Percentiles rank a stretch among this genome's conserved stretches.
phyloP scores from a whole-genome alignment of 106 monocot species.

The Dendrobium officinale region DNA sequence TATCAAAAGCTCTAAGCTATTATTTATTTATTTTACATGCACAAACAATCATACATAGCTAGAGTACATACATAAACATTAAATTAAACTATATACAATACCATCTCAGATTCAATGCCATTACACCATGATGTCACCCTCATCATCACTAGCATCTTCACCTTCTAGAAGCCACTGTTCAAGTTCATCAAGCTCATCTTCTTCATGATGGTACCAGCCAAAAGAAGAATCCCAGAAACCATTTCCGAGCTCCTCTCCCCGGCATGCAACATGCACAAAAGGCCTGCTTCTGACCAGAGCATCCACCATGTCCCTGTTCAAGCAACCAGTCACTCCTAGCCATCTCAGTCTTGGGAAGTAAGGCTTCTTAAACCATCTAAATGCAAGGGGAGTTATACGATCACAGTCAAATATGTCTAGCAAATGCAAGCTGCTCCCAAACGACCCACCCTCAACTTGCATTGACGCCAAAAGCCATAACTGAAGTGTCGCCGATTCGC shows the following conservation, averaged over 20 bases:
- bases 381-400: slow-evolving; percentile 71
- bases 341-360: slow-evolving; percentile 88
- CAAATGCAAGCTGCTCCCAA: slow-evolving; percentile 71
- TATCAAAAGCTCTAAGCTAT: no score
- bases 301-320: slow-evolving; percentile 88
- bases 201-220: slow-evolving; percentile 56
- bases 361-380: slow-evolving; percentile 93
- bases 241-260: slow-evolving; percentile 75
- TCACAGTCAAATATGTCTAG: slow-evolving; percentile 73
- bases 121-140: slow-evolving; percentile 12
- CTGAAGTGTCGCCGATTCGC: slow-evolving; percentile 57
- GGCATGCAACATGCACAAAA: slow-evolving; percentile 60
- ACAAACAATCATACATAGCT: no score
- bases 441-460: slow-evolving; percentile 58
- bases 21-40: no score
- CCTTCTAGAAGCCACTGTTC: slow-evolving; percentile 79
- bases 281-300: slow-evolving; percentile 60
- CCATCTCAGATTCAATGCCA: neutral
- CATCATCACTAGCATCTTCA: slow-evolving; percentile 34
- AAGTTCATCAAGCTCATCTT: slow-evolving; percentile 85
- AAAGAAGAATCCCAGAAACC: slow-evolving; percentile 46
- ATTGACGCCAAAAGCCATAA: slow-evolving; percentile 91
- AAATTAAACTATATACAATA: no score
- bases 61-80: no score
- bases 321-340: slow-evolving; percentile 79